Conservation (phyloP, 352 stramenopile genomes). For the Globisporangium nunn region DNA sequence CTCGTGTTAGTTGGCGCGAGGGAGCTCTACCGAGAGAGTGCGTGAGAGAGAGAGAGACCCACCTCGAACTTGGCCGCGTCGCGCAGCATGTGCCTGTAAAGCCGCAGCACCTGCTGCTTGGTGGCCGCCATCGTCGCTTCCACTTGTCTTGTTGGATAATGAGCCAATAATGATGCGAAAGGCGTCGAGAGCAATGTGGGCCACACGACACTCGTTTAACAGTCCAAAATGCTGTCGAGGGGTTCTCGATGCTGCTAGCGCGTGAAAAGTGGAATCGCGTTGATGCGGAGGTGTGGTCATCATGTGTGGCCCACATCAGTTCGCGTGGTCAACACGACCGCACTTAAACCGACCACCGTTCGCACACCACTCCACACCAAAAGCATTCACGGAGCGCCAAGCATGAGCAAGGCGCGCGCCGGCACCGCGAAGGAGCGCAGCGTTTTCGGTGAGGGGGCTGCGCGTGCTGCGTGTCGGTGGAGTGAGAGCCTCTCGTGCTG, state of each 20-base stretch:
- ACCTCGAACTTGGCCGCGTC: conserved; percentile 49
- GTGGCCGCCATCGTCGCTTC: conserved; percentile 18
- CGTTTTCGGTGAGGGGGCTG: conserved; percentile 53
- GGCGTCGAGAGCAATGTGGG: not conserved
- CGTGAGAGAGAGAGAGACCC: not conserved
- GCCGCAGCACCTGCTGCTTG: conserved; percentile 33
- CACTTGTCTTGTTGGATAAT: not conserved
- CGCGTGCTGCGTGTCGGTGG: conserved; percentile 8
- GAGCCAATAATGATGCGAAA: not conserved
- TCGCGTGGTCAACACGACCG: not conserved
- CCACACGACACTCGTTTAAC: not conserved
- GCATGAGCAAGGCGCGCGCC: conserved; percentile 32
- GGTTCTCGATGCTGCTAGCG: too few relatives aligned
- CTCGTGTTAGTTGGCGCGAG: too few relatives aligned
- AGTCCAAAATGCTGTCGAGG: not conserved
- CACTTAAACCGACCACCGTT: not conserved
- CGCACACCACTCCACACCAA: not conserved
- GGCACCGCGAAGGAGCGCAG: conserved; percentile 79
- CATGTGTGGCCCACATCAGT: not conserved
- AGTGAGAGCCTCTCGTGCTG: not conserved
- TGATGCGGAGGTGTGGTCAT: not conserved
- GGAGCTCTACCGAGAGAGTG: too few relatives aligned
- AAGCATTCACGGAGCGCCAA: not conserved
- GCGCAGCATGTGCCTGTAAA: conserved; percentile 58
- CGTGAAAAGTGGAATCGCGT: not conserved